Evolutionary conservation across 164 flowering plant genomes (phyloP).

Genomic region (Sextonia rubra): DNA sequence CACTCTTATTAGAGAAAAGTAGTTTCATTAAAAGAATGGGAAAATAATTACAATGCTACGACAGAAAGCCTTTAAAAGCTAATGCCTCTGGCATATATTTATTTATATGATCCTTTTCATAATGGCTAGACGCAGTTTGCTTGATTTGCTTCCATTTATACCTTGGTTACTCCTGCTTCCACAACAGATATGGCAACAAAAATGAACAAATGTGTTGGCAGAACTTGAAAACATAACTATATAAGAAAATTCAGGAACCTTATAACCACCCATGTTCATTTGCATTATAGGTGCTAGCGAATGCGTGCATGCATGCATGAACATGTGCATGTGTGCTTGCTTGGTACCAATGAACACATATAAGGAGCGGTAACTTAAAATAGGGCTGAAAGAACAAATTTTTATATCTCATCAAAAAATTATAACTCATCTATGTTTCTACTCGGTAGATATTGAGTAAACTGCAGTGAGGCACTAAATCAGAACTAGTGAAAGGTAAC

Average conservation of each 20-base stretch:
- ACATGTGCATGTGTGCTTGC: neutral
- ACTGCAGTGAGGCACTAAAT: too few species aligned
- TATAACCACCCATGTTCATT: neutral
- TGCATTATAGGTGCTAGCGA: neutral
- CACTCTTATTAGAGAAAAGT: too few species aligned
- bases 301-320: neutral
- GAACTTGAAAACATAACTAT: neutral
- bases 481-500: too few species aligned
- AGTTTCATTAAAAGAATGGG: neutral
- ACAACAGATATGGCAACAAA: neutral
- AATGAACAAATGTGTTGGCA: neutral
- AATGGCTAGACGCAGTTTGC: neutral
- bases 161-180: neutral
- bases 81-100: neutral
- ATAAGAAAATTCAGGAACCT: neutral
- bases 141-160: neutral
- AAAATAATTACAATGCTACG: neutral
- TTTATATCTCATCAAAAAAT: too few species aligned
- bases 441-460: too few species aligned
- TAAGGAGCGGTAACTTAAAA: neutral
- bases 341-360: constrained; percentile 1
- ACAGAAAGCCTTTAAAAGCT: neutral
- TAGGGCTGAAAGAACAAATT: neutral
- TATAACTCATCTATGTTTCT: neutral
- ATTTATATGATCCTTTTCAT: too few species aligned